Percentiles rank a stretch among this genome's conserved stretches.
Evolutionary conservation across 306 rosid species (phyloP).

Genomic region (Rosa multiflora): DNA sequence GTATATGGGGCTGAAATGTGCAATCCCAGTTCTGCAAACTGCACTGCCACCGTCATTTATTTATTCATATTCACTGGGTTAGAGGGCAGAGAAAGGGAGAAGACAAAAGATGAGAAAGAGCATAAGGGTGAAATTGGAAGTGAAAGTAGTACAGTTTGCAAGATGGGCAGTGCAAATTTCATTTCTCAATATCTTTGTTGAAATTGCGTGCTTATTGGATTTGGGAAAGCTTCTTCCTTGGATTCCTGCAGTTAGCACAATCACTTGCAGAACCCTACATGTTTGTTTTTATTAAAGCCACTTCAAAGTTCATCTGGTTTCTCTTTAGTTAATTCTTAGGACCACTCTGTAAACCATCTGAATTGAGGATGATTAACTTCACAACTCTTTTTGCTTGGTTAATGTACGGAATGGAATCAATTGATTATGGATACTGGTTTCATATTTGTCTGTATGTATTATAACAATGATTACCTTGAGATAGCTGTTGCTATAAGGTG

Average conservation of each 20-base stretch:
- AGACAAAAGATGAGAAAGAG: background rate
- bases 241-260: background rate
- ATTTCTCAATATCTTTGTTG: background rate
- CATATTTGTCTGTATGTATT: constrained; percentile 28
- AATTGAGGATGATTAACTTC: background rate
- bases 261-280: background rate
- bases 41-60: background rate
- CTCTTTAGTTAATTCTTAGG: too few relatives aligned
- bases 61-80: background rate
- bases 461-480: constrained; percentile 55
- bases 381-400: background rate
- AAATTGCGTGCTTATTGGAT: background rate
- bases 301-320: background rate
- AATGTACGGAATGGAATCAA: background rate
- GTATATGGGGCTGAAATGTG: background rate
- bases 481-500: constrained; percentile 83
- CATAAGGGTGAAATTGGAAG: background rate
- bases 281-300: background rate
- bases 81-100: background rate
- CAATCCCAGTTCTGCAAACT: background rate
- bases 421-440: constrained; percentile 7
- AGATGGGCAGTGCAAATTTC: background rate
- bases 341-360: background rate
- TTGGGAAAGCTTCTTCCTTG: background rate
- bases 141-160: background rate